phyloP scores from a whole-genome alignment of 495 filamentous ascomycete genomes.

The Tetracladium marchalianum region DNA sequence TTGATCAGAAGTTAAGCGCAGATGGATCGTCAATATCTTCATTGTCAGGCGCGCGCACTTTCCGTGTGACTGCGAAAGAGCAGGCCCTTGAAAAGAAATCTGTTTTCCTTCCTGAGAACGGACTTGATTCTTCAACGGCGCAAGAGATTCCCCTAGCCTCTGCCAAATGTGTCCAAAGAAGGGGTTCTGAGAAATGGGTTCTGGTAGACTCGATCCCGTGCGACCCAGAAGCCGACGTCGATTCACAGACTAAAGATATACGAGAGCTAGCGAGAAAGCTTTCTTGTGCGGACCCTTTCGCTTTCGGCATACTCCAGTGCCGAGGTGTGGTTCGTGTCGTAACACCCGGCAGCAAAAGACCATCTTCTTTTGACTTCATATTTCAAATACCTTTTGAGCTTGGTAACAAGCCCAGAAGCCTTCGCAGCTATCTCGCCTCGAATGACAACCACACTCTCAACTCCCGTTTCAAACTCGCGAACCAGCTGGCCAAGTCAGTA shows the following conservation, averaged over 20 bases:
- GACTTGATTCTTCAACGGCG: conserved; percentile 2
- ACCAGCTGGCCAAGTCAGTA: conserved; percentile 26
- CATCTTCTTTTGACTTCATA: conserved; percentile 14
- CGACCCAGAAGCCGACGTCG: neutral
- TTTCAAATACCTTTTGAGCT: conserved; percentile 4
- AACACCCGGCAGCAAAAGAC: neutral
- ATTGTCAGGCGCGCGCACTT: neutral
- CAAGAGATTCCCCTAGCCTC: conserved; percentile 6
- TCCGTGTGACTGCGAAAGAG: conserved; percentile 3
- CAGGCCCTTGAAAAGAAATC: conserved; percentile 1
- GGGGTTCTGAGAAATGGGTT: conserved; percentile 5
- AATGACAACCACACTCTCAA: neutral
- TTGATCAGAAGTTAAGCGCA: conserved; percentile 17
- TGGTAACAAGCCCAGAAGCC: conserved; percentile 2
- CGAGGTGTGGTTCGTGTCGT: conserved; percentile 24
- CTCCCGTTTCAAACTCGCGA: conserved; percentile 23
- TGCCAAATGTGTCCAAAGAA: conserved; percentile 5
- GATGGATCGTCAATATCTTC: neutral
- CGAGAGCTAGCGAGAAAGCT: conserved; percentile 30
- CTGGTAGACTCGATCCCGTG: conserved; percentile 20
- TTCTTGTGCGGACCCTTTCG: conserved; percentile 22
- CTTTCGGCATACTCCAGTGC: conserved; percentile 40
- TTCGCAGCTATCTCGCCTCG: neutral
- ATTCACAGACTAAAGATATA: conserved; percentile 23
- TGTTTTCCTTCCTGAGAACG: conserved; percentile 17